Base-by-base conservation (phyloP, 176 grass and related monocot species). In the Oryza punctata region DNA sequence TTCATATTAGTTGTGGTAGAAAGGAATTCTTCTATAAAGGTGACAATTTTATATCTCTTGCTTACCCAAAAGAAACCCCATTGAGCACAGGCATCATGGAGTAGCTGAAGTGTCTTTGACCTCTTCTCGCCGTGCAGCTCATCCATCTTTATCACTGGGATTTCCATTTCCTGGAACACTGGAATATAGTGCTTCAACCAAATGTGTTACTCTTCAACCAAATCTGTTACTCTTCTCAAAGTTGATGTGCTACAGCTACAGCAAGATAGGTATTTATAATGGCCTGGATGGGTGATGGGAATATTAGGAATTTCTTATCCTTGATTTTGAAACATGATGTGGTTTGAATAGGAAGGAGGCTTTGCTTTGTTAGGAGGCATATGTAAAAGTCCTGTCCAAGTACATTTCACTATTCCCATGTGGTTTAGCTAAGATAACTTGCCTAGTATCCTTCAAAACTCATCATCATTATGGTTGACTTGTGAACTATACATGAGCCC, bases 41-140 rank as follows among this genome's bases (percentile, higher is more conserved):
- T 40, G 84, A 77, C 21, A 27, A 81, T 79, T 11, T 27, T 82
- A 35, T 67, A 19, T 33, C 29, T 77, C 21, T 46, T 84, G 52
- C 88, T 85, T 88, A 90, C 91, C 88, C 91, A 93, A 79, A 94
- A 90, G 85, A 90, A 94, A 21, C 85, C 91, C 82, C 85, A 94
- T 38, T 90, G 67, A 27, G 60, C 82, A 72, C 91, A 93, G 40
- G 88, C 91, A 81, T 86, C 86, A 25, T 94, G 91, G 70, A 94
- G 91, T 50, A 90, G 91, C 6, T 66, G 73, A 73, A 90, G 86
- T 33, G 82, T 86, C 28, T 82, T 83, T 44, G 78, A 73, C 49
- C 85, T 88, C 82, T 77, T 90, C 65, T 88, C 57, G 6, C 82
- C 79, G 32, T 86, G 26, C 10, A 90, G 82, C 54, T 83, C 79